These are phyloP conservation scores for Microdochium bolleyi DNA, from an alignment of 2,329 filamentous ascomycete genomes.

Conservation along the genomic window DNA sequence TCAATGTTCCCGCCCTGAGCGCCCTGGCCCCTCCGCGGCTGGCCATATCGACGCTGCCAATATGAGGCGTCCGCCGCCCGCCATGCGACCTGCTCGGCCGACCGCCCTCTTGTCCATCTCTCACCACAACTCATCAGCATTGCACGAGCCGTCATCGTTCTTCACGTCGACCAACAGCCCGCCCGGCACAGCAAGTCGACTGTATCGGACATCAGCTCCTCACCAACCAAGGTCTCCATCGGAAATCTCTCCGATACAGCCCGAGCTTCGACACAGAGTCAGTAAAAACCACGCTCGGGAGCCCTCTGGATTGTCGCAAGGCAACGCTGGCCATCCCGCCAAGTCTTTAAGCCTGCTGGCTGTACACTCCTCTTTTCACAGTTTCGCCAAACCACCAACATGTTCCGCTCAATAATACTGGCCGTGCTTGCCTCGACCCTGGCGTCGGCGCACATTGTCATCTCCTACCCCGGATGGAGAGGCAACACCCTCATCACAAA, in stretches of 20 bases:
- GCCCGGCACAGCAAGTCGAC: background rate
- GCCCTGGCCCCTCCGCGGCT: background rate
- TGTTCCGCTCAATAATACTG: slow-evolving; percentile 37
- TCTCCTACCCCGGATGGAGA: slow-evolving; percentile 80
- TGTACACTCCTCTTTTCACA: slow-evolving; percentile 3
- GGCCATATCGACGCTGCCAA: background rate
- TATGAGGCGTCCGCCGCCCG: background rate
- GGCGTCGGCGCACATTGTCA: slow-evolving; percentile 66
- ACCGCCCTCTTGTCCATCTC: background rate
- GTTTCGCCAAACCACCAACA: slow-evolving; percentile 18
- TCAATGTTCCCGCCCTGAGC: background rate
- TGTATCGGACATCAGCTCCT: too few relatives aligned
- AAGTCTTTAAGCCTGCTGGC: slow-evolving; percentile 3
- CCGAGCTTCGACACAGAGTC: too few relatives aligned
- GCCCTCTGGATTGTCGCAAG: background rate
- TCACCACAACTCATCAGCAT: background rate
- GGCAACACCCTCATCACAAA: slow-evolving; percentile 80
- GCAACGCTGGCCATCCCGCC: slow-evolving; percentile 5
- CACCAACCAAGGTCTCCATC: too few relatives aligned
- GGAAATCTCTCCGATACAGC: too few relatives aligned
- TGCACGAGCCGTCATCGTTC: too few relatives aligned
- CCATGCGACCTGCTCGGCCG: background rate
- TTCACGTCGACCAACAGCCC: too few relatives aligned
- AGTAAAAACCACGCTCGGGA: background rate
- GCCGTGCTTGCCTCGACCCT: slow-evolving; percentile 37